Evolutionary conservation across 1,139 yeast genomes (phyloP), one percentile per base, ranked within the genome.

Genomic region (Arxiozyma heterogenica): DNA sequence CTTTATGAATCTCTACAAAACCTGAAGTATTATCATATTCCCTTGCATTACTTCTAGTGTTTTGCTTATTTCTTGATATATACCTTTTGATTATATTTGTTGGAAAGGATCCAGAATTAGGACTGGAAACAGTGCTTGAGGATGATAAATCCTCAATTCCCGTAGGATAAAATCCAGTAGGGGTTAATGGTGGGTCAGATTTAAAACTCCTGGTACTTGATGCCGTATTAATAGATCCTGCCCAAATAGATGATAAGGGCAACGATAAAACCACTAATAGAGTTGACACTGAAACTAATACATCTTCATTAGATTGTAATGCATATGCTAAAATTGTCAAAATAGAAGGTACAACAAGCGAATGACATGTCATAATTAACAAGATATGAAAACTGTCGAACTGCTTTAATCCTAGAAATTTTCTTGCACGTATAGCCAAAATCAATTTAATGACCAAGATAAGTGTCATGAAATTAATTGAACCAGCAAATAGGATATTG

Each of bases 201-300:
- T 54, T 56, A 23, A 59, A 46, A 6, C 73, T 61, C 18, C 66
- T 68, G 15, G 77, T 70, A 15, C 61, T 60, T 7, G 77, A 65
- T 1, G 72, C 58, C 53, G 76, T 77, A 59, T 80, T 81, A 1
- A 82, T 76, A n/a, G 83, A 70, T 4, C 79, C 70, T 1, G 96
- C 95, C 97, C 97, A 90, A 77, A 89, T 78, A 0, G 96, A 82
- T 0, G 95, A 82, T 51, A 90, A 71, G 1, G 97, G 97, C 53
- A 90, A 73, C 9, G 90, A 84, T 41, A 87, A 65, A 0, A 85
- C 85, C 17, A 78, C 80, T 20, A 79, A 55, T 44, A 78, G 62
- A 0, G 74, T 67, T 0, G 80, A 73, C 25, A 79, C 62, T 2
- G 79, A 70, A 3, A 73, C 65, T 44, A 75, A 57, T 11, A 68